Evolutionary conservation across 495 filamentous ascomycete species (phyloP).

Genomic region (Hyaloscypha variabilis): DNA sequence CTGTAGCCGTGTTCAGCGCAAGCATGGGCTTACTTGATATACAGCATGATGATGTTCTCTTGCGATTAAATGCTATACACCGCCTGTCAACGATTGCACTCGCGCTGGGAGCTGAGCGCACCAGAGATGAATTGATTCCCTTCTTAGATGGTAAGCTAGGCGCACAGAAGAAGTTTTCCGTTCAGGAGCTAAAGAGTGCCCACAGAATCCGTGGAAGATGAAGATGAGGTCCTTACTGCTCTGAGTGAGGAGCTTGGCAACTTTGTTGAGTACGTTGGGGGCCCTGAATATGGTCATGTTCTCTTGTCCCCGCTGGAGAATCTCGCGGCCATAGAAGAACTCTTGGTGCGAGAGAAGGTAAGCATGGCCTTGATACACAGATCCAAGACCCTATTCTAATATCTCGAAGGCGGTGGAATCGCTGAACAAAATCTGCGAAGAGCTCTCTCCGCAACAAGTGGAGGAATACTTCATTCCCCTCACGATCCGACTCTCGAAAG

Average conservation of each 20-base stretch:
- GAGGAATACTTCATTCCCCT: constrained; percentile 97
- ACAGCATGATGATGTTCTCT: constrained; percentile 96
- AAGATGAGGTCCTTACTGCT: constrained; percentile 97
- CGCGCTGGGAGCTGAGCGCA: constrained; percentile 91
- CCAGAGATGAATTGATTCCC: constrained; percentile 95
- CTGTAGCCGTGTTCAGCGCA: neutral
- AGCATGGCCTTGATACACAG: constrained; percentile 18
- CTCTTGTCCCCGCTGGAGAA: constrained; percentile 97
- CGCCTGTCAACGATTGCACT: constrained; percentile 97
- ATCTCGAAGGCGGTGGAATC: constrained; percentile 86
- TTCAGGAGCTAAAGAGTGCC: constrained; percentile 12
- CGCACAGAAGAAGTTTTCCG: constrained; percentile 4
- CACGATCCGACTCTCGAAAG: constrained; percentile 92
- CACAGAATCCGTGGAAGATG: constrained; percentile 95
- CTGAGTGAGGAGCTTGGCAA: constrained; percentile 93
- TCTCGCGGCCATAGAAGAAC: constrained; percentile 96
- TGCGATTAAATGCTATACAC: constrained; percentile 97
- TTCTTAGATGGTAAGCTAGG: constrained; percentile 82
- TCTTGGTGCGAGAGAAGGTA: constrained; percentile 96
- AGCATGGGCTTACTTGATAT: constrained; percentile 27
- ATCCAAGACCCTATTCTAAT: constrained; percentile 21
- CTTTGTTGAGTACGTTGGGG: constrained; percentile 98
- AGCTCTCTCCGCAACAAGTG: constrained; percentile 87
- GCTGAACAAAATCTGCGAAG: constrained; percentile 95
- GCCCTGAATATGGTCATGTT: constrained; percentile 90